These are phyloP conservation scores for Lithohypha guttulata DNA, from an alignment of 2,329 filamentous ascomycete genomes.

Conservation along the genomic window DNA sequence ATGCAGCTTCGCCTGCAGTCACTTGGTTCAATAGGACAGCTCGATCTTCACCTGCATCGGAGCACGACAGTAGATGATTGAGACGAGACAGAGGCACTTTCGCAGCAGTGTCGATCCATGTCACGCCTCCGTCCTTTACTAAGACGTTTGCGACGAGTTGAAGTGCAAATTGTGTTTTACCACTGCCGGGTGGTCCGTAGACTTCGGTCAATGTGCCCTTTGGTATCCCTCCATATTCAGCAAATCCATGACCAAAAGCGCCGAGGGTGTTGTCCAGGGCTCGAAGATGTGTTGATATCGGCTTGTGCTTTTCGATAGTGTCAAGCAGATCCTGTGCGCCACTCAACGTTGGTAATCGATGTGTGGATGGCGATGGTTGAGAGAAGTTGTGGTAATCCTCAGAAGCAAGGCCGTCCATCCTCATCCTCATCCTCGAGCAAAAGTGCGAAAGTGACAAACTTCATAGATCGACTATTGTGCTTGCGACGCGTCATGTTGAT, in stretches of 20 bases:
- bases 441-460: neutral
- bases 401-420: conserved; percentile 37
- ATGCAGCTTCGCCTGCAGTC: neutral
- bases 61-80: conserved; percentile 32
- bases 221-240: conserved; percentile 23
- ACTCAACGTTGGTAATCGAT: conserved; percentile 66
- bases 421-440: conserved; percentile 34
- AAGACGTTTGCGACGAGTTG: conserved; percentile 58
- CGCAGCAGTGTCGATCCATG: conserved; percentile 60
- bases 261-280: conserved; percentile 42
- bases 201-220: conserved; percentile 74
- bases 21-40: neutral
- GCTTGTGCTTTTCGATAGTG: conserved; percentile 13
- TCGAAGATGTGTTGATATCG: conserved; percentile 47
- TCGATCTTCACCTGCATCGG: conserved; percentile 5
- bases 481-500: conserved; percentile 1
- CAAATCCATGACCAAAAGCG: conserved; percentile 3
- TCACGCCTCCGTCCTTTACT: conserved; percentile 47
- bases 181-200: conserved; percentile 75
- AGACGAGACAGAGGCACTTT: conserved; percentile 40
- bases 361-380: conserved; percentile 20
- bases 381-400: conserved; percentile 51
- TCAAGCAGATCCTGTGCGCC: conserved; percentile 56
- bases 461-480: neutral
- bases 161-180: conserved; percentile 72